Evolutionary conservation across 2,329 filamentous ascomycete genomes (phyloP), one percentile per base, ranked within the genome.

Genomic region (Penicillium glabrum): DNA sequence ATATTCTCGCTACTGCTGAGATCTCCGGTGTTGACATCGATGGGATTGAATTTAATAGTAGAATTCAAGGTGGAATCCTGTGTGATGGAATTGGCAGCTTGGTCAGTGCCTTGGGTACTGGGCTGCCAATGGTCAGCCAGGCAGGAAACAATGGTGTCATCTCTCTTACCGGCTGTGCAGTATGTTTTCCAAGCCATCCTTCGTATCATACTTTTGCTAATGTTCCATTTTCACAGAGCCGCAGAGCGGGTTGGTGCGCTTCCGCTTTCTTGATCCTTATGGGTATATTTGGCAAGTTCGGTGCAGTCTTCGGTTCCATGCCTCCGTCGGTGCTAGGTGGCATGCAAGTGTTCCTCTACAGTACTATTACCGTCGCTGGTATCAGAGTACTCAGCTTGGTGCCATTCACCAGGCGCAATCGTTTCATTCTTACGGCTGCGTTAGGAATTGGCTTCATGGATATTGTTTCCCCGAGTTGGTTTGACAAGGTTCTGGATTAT

Each of bases 121-220:
- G 91, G 63, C 90, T 89, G 0, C 89, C 90, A 29, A 90, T 93
- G 84, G 87, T 86, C 1, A 89, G 87, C 0, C 93, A 93, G 64
- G 90, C 90, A 0, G 89, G 93, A 72, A 93, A 93, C 77, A 93
- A 93, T 70, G 90, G 90, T 35, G 89, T 93, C 51, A 93, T 95
- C 59, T 88, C 90, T 0, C 80, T 95, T 45, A 95, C 90, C 0
- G 83, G 89, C 16, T 93, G 90, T 71, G 90, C 90, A 1, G 68
- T 70, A 63, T 45, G 67, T 58, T 19, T 24, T 33, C n/a, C 11
- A 41, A 7, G 11, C 16, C 8, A 5, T 2, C 5, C 1, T 48
- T 29, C 10, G n/a, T 46, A 14, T 33, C 21, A n/a, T 33, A 16
- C 5, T 23, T 10, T 10, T 35, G 11, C 33, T 39, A 19, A 23